These are phyloP conservation scores for Plasmodium vinckei DNA, from an alignment of 169 alveolate genomes.

Conservation along the genomic window DNA sequence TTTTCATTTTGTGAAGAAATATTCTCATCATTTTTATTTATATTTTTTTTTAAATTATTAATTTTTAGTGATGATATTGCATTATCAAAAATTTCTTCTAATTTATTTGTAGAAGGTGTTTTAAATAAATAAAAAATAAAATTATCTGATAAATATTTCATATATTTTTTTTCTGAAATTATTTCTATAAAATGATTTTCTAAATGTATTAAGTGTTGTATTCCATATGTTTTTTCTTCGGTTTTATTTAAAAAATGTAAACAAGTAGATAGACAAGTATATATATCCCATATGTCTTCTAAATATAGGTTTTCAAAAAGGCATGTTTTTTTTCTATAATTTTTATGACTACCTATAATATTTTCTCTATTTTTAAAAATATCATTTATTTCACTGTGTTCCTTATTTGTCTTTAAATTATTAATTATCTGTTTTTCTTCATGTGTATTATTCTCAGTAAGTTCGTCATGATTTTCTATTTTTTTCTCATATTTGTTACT, in stretches of 20 bases:
- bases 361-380: too few species aligned
- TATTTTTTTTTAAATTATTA: conserved; percentile 2
- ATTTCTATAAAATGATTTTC: conserved; percentile 46
- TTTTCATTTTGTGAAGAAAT: conserved; percentile 31
- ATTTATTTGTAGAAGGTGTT: conserved; percentile 39
- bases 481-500: conserved; percentile 14
- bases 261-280: conserved; percentile 45
- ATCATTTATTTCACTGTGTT: neutral
- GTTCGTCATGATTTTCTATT: neutral
- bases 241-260: conserved; percentile 42
- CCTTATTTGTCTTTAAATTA: neutral
- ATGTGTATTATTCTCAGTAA: neutral
- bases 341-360: neutral
- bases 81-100: conserved; percentile 48
- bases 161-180: conserved; percentile 36
- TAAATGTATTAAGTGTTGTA: conserved; percentile 43
- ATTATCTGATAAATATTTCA: conserved; percentile 69
- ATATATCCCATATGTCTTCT: conserved; percentile 54
- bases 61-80: conserved; percentile 42
- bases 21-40: conserved; percentile 18
- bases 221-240: conserved; percentile 46
- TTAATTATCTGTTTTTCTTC: neutral
- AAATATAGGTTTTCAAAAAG: conserved; percentile 40
- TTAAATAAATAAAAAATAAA: conserved; percentile 53
- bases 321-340: neutral